Conservation (phyloP, 208 protist species). For the Acanthamoeba royreba region DNA sequence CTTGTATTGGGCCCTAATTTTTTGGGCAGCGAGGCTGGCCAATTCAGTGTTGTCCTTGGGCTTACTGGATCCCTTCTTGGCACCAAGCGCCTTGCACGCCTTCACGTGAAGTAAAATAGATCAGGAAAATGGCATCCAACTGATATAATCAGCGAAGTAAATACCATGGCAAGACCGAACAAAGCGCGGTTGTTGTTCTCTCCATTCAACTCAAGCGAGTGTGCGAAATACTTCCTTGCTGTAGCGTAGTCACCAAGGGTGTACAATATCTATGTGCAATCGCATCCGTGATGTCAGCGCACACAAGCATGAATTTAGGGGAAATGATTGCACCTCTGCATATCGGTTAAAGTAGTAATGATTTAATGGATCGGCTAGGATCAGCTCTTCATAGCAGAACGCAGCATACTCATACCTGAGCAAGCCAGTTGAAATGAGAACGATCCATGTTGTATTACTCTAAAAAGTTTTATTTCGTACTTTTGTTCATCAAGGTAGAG, state of each 20-base stretch:
- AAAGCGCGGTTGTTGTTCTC: conserved; percentile 20
- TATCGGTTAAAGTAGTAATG: not conserved
- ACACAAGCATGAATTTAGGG: not conserved
- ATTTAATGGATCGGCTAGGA: conserved; percentile 26
- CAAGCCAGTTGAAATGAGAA: too few relatives aligned
- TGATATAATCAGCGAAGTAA: not conserved
- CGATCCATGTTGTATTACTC: too few relatives aligned
- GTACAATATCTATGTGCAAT: not conserved
- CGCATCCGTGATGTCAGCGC: not conserved
- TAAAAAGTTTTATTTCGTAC: not conserved
- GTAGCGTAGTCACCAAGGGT: not conserved
- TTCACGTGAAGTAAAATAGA: not conserved
- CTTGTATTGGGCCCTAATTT: not conserved
- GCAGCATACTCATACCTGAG: not conserved
- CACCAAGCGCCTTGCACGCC: not conserved
- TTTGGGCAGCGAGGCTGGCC: not conserved
- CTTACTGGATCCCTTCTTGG: not conserved
- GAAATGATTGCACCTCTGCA: not conserved
- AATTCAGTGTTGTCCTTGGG: conserved; percentile 3
- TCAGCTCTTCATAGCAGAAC: conserved; percentile 33
- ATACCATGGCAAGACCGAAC: not conserved
- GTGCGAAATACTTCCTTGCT: conserved; percentile 35
- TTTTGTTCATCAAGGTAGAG: conserved; percentile 36
- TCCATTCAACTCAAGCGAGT: conserved; percentile 25
- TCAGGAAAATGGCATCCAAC: not conserved